A percentile compares a stretch with the other conserved stretches of the same genome.
Evolutionary conservation across 257 asterid species (phyloP).

Genomic region (Scutellaria barbata): DNA sequence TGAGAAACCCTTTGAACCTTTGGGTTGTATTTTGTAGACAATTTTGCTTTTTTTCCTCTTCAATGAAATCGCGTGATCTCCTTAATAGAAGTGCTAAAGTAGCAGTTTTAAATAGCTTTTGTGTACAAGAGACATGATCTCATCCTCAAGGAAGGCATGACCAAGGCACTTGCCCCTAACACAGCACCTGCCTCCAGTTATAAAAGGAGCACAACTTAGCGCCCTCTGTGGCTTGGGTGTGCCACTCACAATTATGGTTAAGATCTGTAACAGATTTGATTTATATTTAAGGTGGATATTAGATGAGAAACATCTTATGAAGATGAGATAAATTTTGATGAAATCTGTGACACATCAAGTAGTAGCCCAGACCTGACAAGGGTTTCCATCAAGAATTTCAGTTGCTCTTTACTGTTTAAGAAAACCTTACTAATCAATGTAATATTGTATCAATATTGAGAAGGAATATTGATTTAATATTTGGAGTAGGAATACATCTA

Average conservation of each 20-base stretch:
- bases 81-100: no score
- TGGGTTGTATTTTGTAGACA: no score
- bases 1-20: no score
- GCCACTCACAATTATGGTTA: not conserved
- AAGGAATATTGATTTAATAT: not conserved
- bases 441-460: not conserved
- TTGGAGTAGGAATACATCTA: not conserved
- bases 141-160: no score
- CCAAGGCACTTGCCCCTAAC: no score
- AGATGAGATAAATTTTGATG: not conserved
- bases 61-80: no score
- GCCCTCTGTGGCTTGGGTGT: no score
- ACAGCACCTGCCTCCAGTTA: no score
- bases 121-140: no score
- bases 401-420: not conserved
- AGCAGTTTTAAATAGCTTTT: no score
- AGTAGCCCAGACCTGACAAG: not conserved
- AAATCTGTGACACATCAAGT: not conserved
- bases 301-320: not conserved
- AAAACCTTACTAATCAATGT: not conserved
- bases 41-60: no score
- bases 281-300: not conserved
- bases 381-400: not conserved
- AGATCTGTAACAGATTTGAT: constrained; percentile 6
- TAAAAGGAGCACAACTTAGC: no score